Evolutionary conservation across 352 stramenopile species (phyloP).

Genomic region (Thalassiosira exigua): DNA sequence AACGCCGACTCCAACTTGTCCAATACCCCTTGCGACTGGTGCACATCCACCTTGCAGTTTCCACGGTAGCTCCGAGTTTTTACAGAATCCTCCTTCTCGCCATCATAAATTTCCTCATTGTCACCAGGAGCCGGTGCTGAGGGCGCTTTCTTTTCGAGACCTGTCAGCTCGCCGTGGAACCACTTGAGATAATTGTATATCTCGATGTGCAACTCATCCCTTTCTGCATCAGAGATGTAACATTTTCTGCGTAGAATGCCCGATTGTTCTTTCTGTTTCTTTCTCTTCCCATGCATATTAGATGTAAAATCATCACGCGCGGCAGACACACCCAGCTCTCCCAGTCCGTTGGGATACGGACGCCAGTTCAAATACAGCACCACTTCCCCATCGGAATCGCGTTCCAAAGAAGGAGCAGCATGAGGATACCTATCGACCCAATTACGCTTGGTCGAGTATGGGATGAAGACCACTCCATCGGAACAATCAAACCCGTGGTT

Average conservation of each 20-base stretch:
- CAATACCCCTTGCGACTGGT: constrained; percentile 3
- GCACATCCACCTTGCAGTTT: background rate
- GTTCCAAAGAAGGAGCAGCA: background rate
- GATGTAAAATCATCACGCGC: background rate
- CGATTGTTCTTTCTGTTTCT: constrained; percentile 1
- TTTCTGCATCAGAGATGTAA: constrained; percentile 1
- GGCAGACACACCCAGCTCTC: background rate
- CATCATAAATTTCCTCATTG: no score
- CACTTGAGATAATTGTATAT: constrained; percentile 17
- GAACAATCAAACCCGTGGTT: constrained; percentile 10
- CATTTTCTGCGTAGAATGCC: background rate
- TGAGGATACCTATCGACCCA: constrained; percentile 14
- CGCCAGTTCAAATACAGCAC: constrained; percentile 1
- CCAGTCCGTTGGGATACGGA: constrained; percentile 8
- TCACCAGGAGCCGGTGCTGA: no score
- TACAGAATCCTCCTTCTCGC: no score
- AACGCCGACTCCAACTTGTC: constrained; percentile 12
- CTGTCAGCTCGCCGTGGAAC: background rate
- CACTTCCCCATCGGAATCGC: background rate
- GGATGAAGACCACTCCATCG: constrained; percentile 7
- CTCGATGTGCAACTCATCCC: constrained; percentile 16
- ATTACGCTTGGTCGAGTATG: constrained; percentile 12
- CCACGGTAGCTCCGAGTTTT: no score
- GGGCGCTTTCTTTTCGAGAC: background rate
- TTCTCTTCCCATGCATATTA: no score